Conservation (phyloP, 169 alveolate species). For the Besnoitia besnoiti region DNA sequence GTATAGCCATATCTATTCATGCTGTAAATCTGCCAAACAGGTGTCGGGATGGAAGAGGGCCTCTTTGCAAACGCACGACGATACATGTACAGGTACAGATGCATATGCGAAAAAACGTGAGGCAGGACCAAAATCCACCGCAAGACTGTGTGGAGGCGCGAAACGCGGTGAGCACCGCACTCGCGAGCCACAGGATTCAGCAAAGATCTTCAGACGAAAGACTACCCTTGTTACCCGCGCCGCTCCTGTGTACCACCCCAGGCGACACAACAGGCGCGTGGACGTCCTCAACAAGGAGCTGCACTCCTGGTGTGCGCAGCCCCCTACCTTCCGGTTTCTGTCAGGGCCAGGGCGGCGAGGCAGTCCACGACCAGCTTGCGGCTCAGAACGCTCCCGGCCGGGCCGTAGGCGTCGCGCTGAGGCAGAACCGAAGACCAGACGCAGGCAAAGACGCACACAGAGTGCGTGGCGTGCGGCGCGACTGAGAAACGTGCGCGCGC, state of each 20-base stretch:
- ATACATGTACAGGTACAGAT: neutral
- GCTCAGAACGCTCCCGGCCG: constrained; percentile 1
- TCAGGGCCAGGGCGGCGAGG: constrained; percentile 10
- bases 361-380: neutral
- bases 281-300: too few species aligned
- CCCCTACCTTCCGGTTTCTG: constrained; percentile 10
- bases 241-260: too few species aligned
- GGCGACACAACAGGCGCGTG: too few species aligned
- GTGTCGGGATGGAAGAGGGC: too few species aligned
- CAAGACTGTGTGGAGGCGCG: too few species aligned
- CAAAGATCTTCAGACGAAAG: too few species aligned
- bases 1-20: neutral
- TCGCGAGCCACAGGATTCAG: too few species aligned
- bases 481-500: neutral
- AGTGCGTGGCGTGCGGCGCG: neutral
- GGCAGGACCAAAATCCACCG: neutral
- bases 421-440: neutral
- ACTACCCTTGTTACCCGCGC: too few species aligned
- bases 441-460: neutral
- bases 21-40: too few species aligned
- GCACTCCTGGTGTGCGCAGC: too few species aligned
- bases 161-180: too few species aligned
- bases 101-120: neutral
- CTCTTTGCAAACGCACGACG: neutral
- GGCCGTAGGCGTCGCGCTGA: constrained; percentile 9